Percentiles rank a stretch among this genome's conserved stretches.
Conservation (phyloP, 2,329 filamentous ascomycete species). For the Pezicula rhizophila region DNA sequence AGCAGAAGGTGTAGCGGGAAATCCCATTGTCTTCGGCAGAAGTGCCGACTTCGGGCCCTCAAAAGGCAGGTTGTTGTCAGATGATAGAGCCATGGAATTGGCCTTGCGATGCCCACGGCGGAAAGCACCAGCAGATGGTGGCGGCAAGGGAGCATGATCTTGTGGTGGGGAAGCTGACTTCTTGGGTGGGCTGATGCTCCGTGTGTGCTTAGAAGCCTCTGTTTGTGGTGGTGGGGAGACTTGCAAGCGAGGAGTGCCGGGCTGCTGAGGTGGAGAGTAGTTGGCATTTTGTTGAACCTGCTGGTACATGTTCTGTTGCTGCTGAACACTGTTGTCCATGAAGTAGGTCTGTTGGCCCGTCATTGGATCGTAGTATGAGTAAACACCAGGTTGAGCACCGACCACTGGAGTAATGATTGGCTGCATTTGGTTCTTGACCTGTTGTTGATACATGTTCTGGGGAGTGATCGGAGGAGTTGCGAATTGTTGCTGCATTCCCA, state of each 20-base stretch:
- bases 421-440: slow-evolving; percentile 28
- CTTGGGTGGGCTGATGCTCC: slow-evolving; percentile 62
- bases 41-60: slow-evolving; percentile 51
- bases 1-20: slow-evolving; percentile 74
- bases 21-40: slow-evolving; percentile 68
- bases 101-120: slow-evolving; percentile 91
- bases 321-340: slow-evolving; percentile 39
- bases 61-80: slow-evolving; percentile 14
- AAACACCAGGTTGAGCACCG: slow-evolving; percentile 67
- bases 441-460: slow-evolving; percentile 35
- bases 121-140: slow-evolving; percentile 85
- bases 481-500: slow-evolving; percentile 51
- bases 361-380: slow-evolving; percentile 76
- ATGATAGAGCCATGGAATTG: slow-evolving; percentile 51
- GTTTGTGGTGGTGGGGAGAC: slow-evolving; percentile 71
- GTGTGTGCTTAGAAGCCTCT: slow-evolving; percentile 42
- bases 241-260: slow-evolving; percentile 66
- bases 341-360: slow-evolving; percentile 81
- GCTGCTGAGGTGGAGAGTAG: slow-evolving; percentile 45
- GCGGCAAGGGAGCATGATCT: slow-evolving; percentile 68
- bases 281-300: slow-evolving; percentile 30
- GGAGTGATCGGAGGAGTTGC: slow-evolving; percentile 45
- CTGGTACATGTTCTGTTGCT: slow-evolving; percentile 32
- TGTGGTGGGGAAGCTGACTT: slow-evolving; percentile 65
- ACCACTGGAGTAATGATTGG: slow-evolving; percentile 45